These are phyloP conservation scores for Beauveria varroae DNA, from an alignment of 2,329 filamentous ascomycete species.

Conservation along the genomic window DNA sequence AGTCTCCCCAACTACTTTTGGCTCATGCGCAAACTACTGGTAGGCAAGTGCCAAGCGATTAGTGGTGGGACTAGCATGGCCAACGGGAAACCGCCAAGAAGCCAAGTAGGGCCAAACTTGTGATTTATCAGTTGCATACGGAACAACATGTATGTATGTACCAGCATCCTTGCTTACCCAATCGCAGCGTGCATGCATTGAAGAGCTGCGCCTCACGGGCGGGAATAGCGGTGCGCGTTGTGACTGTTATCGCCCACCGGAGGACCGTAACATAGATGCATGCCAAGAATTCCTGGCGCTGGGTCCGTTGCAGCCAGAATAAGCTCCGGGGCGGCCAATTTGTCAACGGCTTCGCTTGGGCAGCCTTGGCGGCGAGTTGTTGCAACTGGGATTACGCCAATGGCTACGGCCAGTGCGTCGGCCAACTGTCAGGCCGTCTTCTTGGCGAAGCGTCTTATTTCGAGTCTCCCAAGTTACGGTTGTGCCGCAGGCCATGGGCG, in stretches of 20 bases:
- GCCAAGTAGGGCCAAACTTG: background rate
- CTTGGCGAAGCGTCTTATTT: background rate
- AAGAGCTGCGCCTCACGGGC: background rate
- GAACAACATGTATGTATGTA: background rate
- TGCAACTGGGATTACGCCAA: background rate
- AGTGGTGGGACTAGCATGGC: background rate
- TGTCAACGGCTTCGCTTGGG: background rate
- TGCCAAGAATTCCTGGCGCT: background rate
- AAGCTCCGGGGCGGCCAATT: background rate
- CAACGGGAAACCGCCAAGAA: conserved; percentile 1
- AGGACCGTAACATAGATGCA: background rate
- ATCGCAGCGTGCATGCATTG: background rate
- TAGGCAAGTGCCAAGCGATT: background rate
- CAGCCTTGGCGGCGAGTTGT: background rate
- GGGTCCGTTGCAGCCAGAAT: conserved; percentile 1
- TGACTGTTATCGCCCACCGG: background rate
- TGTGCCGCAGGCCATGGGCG: background rate
- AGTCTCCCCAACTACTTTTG: background rate
- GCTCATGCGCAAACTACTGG: background rate
- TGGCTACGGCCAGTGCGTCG: background rate
- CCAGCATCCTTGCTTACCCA: background rate
- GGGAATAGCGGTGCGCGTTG: background rate
- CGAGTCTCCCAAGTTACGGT: background rate
- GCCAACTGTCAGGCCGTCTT: background rate
- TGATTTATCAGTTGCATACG: background rate